A percentile compares a stretch with the other conserved stretches of the same genome.
These are phyloP conservation scores for Thielaviopsis populi DNA, from an alignment of 2,329 filamentous ascomycete species.

Conservation along the genomic window DNA sequence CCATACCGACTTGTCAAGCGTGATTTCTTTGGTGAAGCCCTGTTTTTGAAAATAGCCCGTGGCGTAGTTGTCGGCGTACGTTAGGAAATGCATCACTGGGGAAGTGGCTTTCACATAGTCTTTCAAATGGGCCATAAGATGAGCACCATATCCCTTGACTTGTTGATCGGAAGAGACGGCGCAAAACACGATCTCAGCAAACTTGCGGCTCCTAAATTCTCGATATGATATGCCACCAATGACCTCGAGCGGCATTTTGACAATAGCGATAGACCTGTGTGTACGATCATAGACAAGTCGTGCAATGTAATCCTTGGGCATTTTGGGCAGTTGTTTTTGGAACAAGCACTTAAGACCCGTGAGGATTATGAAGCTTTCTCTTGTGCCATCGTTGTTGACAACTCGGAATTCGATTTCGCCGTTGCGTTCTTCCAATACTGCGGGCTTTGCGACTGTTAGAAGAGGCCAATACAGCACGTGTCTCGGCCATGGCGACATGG, in stretches of 20 bases:
- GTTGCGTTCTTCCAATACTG: constrained; percentile 82
- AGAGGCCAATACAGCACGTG: not conserved
- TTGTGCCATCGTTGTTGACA: constrained; percentile 85
- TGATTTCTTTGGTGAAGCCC: constrained; percentile 97
- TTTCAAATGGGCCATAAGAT: constrained; percentile 95
- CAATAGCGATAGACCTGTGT: constrained; percentile 89
- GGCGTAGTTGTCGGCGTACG: constrained; percentile 96
- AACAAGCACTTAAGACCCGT: constrained; percentile 96
- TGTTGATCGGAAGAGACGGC: constrained; percentile 96
- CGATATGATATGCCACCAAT: constrained; percentile 94
- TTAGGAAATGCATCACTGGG: constrained; percentile 95
- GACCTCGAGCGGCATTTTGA: constrained; percentile 92
- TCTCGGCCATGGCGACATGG: not conserved
- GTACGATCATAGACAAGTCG: constrained; percentile 94
- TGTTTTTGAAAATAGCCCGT: constrained; percentile 99
- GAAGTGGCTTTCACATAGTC: constrained; percentile 96
- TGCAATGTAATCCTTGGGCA: constrained; percentile 98
- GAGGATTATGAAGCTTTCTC: constrained; percentile 82
- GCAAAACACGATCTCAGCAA: constrained; percentile 97
- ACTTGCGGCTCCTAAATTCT: constrained; percentile 79
- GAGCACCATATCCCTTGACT: constrained; percentile 94
- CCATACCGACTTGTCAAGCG: constrained; percentile 76
- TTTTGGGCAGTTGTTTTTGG: constrained; percentile 95
- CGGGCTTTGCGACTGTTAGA: constrained; percentile 39
- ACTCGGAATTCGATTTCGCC: constrained; percentile 95